Evolutionary conservation across 73 alveolate genomes (phyloP), one percentile per base, ranked within the genome.

Genomic region (Paramecium sexaurelia): DNA sequence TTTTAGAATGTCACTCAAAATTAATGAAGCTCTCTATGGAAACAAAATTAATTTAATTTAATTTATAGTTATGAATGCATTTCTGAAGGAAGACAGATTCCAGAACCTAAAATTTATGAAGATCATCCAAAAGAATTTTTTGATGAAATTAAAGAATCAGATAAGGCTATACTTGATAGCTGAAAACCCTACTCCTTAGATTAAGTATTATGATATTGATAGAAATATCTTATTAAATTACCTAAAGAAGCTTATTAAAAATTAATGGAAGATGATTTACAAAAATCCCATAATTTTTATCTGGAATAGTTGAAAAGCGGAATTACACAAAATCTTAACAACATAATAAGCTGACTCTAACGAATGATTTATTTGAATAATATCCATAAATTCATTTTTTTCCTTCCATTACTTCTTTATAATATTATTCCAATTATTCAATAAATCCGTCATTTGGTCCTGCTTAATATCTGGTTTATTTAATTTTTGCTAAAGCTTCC

Each of bases 1-100:
- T 61, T 61, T 61, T 61, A 61, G 43, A 7, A 26, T 29, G 43
- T 61, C 83, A 26, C 43, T 61, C 20, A 61, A 61, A 61, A 61
- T 32, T 26, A 61, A 61, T 26, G 83, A 61, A 26, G 20, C 39
- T 3, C 26, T 61, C 26, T 26, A 61, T 11, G 83, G 83, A 61
- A 61, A 61, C 26, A 61, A 61, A 10, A 17, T 61, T 13, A 61
- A 61, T 26, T 32, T 61, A 61, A 61, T 26, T 32, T 61, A 11
- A 61, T 61, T 32, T 61, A 61, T 32, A 61, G 83, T 61, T 45
- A 61, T 6, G 83, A 61, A 32, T 61, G 83, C 24, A 61, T 61
- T 8, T 29, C 83, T 3, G 83, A 61, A 26, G 83, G 83, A 26
- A 29, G 20, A 5, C 83, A 61, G 24, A 61, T 61, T 19, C 83